These are phyloP conservation scores for Clavariopsis aquatica DNA, from an alignment of 495 filamentous ascomycete species.

Conservation along the genomic window DNA sequence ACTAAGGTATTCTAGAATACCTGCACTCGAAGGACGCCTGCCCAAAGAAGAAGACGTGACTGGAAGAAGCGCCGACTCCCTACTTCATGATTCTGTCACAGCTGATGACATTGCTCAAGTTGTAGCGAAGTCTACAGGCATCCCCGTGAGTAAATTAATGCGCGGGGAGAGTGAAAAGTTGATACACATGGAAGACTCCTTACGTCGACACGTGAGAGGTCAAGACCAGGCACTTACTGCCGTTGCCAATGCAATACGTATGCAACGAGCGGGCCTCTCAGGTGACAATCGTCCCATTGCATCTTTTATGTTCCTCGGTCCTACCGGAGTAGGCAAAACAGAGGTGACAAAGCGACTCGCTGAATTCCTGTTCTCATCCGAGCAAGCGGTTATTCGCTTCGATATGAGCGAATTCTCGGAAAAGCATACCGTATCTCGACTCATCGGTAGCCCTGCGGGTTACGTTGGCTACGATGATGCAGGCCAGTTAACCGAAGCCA, in stretches of 20 bases:
- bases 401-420: conserved; percentile 99
- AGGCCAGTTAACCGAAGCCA: conserved; percentile 93
- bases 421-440: conserved; percentile 89
- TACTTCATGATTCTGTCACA: conserved; percentile 91
- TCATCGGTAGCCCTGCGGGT: conserved; percentile 90
- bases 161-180: conserved; percentile 89
- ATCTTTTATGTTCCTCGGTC: conserved; percentile 96
- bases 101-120: conserved; percentile 92
- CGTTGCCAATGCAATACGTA: conserved; percentile 88
- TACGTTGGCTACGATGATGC: conserved; percentile 98
- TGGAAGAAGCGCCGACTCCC: conserved; percentile 51
- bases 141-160: conserved; percentile 87
- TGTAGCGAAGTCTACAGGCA: conserved; percentile 87
- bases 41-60: conserved; percentile 63
- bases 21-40: conserved; percentile 72
- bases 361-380: conserved; percentile 86
- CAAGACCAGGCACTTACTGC: conserved; percentile 92
- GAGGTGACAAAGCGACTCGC: conserved; percentile 97
- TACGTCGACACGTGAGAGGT: conserved; percentile 81
- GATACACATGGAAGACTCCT: conserved; percentile 89
- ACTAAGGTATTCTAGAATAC: conserved; percentile 82
- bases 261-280: conserved; percentile 89
- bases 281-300: conserved; percentile 89
- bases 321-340: conserved; percentile 95
- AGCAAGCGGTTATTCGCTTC: conserved; percentile 85